Percentiles rank a stretch among this genome's conserved stretches.
Conservation (phyloP, 1,284 basidiomycete genomes). For the Pseudozyma sp. region DNA sequence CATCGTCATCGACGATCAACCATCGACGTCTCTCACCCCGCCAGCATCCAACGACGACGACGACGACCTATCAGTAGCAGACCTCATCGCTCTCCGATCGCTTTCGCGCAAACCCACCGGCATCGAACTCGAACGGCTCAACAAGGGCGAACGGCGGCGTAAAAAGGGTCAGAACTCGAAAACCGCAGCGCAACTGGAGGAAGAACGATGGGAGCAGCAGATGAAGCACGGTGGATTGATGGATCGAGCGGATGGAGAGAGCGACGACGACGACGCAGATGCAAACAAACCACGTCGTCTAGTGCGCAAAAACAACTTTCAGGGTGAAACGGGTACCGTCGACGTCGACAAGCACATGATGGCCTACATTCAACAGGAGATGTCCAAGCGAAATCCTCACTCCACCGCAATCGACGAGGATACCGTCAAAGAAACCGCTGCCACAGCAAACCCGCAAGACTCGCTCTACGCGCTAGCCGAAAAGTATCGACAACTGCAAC, state of each 20-base stretch:
- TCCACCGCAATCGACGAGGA: neutral
- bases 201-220: constrained; percentile 48
- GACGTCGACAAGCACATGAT: constrained; percentile 99
- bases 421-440: neutral
- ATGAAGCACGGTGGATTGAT: constrained; percentile 46
- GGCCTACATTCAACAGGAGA: constrained; percentile 94
- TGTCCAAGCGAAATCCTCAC: constrained; percentile 75
- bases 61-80: constrained; percentile 73
- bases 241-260: constrained; percentile 1
- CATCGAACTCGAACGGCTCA: constrained; percentile 85
- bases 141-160: constrained; percentile 81
- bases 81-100: constrained; percentile 85
- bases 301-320: constrained; percentile 90
- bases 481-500: constrained; percentile 71
- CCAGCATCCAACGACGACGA: neutral
- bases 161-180: constrained; percentile 73
- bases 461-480: constrained; percentile 84
- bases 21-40: neutral
- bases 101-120: constrained; percentile 79
- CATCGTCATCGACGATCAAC: constrained; percentile 5
- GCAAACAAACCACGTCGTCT: constrained; percentile 67
- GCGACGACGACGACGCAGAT: constrained; percentile 58
- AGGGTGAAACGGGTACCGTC: constrained; percentile 91
- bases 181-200: constrained; percentile 9
- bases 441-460: constrained; percentile 77